Evolutionary conservation across 805 yeast genomes (phyloP), one percentile per base, ranked within the genome.

Genomic region (Saccharomyces mikatae): DNA sequence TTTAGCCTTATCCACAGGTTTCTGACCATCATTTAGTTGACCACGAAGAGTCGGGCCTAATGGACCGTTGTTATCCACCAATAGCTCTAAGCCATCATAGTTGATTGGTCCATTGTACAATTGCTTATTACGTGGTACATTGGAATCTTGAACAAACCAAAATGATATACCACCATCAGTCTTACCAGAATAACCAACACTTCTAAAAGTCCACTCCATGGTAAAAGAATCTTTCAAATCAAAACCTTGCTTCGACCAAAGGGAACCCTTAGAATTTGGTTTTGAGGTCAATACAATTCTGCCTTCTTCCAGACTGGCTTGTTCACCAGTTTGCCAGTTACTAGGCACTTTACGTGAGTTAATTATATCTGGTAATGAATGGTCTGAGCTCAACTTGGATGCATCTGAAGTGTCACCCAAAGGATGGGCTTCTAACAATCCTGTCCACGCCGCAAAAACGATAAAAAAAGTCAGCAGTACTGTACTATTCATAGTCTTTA

Each of bases 31-130:
- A 61, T 79, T 82, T 54, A 80, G 71, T 57, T 76, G 83, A 1
- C 83, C 81, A 63, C 81, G 80, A 51, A 87, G 62, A 0, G 84
- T 80, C 2, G 79, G 71, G 3, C 81, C 78, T 21, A 76, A 69
- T 4, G 66, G 66, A 22, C 78, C 76, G 52, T 77, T 72, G 47
- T 76, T 75, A 63, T 84, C 87, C 49, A 85, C 68, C 48, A 81
- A 67, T 8, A 87, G 66, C 56, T 83, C 85, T 50, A 87, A 71
- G 24, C 95, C 95, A 60, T 82, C 84, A 60, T 73, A 87, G 11
- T 65, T 63, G 0, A 71, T 58, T 1, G 89, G 87, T 2, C 89
- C 88, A 48, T 80, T 80, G 62, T 70, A 82, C 54, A 74, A 69
- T 1, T 62, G 54, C 14, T 72, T 71, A 54, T 73, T 74, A 6